phyloP scores from a whole-genome alignment of 805 yeast species.

The Kluyveromyces nonfermentans region DNA sequence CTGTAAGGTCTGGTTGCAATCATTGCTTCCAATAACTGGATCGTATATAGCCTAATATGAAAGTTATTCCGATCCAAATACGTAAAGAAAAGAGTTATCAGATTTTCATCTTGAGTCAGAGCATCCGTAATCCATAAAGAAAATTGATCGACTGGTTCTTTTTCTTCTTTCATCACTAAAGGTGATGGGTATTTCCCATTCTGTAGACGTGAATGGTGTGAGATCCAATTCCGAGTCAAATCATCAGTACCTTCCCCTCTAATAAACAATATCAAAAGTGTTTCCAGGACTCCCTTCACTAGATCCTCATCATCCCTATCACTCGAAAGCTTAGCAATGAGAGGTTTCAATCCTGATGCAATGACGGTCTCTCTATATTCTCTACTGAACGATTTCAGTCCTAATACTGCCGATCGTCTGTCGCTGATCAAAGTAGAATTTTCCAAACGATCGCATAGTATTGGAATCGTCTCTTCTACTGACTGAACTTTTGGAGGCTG shows the following conservation, averaged over 20 bases:
- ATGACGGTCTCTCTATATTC: slow-evolving; percentile 86
- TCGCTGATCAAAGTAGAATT: slow-evolving; percentile 78
- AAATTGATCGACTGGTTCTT: slow-evolving; percentile 60
- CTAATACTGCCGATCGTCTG: slow-evolving; percentile 83
- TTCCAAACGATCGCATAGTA: slow-evolving; percentile 76
- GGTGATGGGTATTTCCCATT: slow-evolving; percentile 79
- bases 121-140: slow-evolving; percentile 95
- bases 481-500: slow-evolving; percentile 43
- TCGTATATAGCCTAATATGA: slow-evolving; percentile 68
- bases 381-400: slow-evolving; percentile 79
- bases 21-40: slow-evolving; percentile 79
- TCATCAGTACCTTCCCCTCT: slow-evolving; percentile 57
- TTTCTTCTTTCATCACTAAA: slow-evolving; percentile 42
- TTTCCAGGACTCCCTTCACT: slow-evolving; percentile 74
- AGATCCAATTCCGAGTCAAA: slow-evolving; percentile 59
- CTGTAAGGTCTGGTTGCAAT: slow-evolving; percentile 64
- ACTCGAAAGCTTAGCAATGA: slow-evolving; percentile 53
- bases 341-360: slow-evolving; percentile 71
- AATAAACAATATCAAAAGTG: slow-evolving; percentile 71
- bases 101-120: slow-evolving; percentile 48
- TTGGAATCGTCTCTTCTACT: slow-evolving; percentile 78
- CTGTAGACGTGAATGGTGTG: slow-evolving; percentile 61
- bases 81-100: slow-evolving; percentile 36
- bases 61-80: slow-evolving; percentile 55
- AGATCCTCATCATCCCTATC: slow-evolving; percentile 65